A percentile compares a stretch with the other conserved stretches of the same genome.
These are phyloP conservation scores for Echium plantagineum DNA, from an alignment of 257 asterid genomes.

Conservation along the genomic window DNA sequence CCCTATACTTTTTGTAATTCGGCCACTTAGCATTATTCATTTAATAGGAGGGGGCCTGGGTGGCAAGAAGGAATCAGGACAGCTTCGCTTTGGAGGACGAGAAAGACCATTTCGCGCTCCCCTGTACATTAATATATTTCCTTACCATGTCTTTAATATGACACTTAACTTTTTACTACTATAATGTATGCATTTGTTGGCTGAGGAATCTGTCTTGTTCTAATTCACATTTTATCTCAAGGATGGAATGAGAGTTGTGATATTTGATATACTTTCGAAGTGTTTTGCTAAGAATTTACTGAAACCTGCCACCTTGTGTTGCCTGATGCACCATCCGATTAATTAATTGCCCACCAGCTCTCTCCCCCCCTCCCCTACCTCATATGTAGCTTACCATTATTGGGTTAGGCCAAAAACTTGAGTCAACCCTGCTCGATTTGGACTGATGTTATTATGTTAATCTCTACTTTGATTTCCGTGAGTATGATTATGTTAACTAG, in stretches of 20 bases:
- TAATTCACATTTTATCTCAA: not conserved
- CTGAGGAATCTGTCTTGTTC: not conserved
- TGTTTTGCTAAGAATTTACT: not conserved
- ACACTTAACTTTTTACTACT: not conserved
- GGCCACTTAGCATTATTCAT: constrained; percentile 10
- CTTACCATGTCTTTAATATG: constrained; percentile 2
- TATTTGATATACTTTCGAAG: not conserved
- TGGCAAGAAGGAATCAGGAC: constrained; percentile 96
- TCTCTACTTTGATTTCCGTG: not conserved
- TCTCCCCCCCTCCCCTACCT: not conserved
- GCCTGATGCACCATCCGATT: not conserved
- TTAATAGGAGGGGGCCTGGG: constrained; percentile 90
- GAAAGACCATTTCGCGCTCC: constrained; percentile 90
- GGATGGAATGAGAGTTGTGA: not conserved
- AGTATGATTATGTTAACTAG: not conserved
- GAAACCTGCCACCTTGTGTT: not conserved
- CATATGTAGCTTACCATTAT: not conserved
- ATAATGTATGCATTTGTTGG: constrained; percentile 1
- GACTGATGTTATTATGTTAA: not conserved
- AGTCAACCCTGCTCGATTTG: not conserved
- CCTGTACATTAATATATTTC: constrained; percentile 28
- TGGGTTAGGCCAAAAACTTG: not conserved
- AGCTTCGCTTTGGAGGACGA: constrained; percentile 96
- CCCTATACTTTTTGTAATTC: constrained; percentile 2
- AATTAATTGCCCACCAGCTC: too few relatives aligned